phyloP scores from a whole-genome alignment of 2,329 filamentous ascomycete species.

The Penicillium thymicola region DNA sequence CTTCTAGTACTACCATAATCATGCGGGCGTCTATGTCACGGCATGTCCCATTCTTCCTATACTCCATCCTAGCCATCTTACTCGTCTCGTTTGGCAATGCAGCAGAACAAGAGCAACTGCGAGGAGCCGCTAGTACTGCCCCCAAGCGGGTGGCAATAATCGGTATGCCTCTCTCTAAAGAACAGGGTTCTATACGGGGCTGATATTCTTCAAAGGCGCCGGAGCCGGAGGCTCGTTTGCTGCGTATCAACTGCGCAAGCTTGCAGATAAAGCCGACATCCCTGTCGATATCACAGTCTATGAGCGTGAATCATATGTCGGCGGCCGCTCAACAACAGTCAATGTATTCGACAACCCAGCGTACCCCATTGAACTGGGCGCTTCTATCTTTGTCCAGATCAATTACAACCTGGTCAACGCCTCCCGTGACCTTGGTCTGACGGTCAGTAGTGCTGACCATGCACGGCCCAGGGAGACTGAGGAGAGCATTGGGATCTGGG shows the following conservation, averaged over 20 bases:
- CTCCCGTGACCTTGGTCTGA: conserved; percentile 67
- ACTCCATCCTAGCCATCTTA: conserved; percentile 9
- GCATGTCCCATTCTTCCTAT: conserved; percentile 6
- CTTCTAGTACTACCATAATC: background rate
- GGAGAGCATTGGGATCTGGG: conserved; percentile 73
- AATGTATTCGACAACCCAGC: conserved; percentile 66
- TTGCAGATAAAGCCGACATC: conserved; percentile 59
- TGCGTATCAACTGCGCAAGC: conserved; percentile 76
- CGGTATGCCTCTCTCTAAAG: conserved; percentile 22
- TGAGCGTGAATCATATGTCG: conserved; percentile 72
- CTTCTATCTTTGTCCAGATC: conserved; percentile 82
- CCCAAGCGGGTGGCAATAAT: conserved; percentile 37
- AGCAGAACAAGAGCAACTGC: conserved; percentile 26
- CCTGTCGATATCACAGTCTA: conserved; percentile 80
- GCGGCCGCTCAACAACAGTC: conserved; percentile 83
- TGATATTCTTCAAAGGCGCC: conserved; percentile 59
- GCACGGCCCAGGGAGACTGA: conserved; percentile 46
- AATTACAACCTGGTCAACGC: conserved; percentile 81
- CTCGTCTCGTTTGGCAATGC: conserved; percentile 19
- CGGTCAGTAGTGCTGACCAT: conserved; percentile 48
- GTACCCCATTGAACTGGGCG: conserved; percentile 78
- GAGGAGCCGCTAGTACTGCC: conserved; percentile 7
- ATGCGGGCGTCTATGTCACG: background rate
- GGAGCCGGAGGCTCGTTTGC: conserved; percentile 84
- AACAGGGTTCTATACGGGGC: background rate